Conservation (phyloP, 495 filamentous ascomycete genomes). For the Beverwykella pulmonaria region DNA sequence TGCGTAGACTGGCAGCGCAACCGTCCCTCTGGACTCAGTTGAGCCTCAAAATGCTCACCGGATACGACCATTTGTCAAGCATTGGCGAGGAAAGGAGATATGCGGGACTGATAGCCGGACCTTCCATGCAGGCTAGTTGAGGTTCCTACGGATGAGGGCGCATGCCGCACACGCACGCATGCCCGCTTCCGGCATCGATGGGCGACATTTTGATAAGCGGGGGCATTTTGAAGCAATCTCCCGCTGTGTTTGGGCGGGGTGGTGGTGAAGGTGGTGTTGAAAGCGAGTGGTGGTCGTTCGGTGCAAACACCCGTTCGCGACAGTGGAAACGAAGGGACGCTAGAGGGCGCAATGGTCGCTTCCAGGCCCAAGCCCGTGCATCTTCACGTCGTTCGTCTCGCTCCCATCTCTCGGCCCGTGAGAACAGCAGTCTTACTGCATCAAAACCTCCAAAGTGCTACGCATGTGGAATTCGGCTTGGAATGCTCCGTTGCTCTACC, state of each 20-base stretch:
- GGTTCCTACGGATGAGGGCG: slow-evolving; percentile 9
- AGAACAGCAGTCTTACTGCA: too few species aligned
- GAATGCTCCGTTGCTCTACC: too few species aligned
- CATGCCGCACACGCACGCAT: not conserved
- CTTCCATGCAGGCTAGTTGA: slow-evolving; percentile 4
- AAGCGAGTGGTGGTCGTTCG: not conserved
- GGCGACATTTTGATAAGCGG: slow-evolving; percentile 8
- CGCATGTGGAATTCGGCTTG: too few species aligned
- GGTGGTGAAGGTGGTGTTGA: not conserved
- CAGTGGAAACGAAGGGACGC: too few species aligned
- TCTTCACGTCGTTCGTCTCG: too few species aligned
- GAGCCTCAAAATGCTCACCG: slow-evolving; percentile 12
- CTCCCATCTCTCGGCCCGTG: not conserved
- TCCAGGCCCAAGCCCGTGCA: too few species aligned
- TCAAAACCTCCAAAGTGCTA: too few species aligned
- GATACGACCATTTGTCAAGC: not conserved
- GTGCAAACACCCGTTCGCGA: too few species aligned
- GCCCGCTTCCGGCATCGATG: not conserved
- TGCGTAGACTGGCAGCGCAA: not conserved
- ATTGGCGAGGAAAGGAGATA: too few species aligned
- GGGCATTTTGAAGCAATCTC: not conserved
- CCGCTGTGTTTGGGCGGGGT: not conserved
- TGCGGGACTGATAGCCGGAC: slow-evolving; percentile 2
- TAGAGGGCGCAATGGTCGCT: not conserved
- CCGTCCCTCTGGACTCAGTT: not conserved